Percentiles rank a stretch among this genome's conserved stretches.
phyloP scores from a whole-genome alignment of 2,329 filamentous ascomycete species.

The Hyphodiscus sp. region DNA sequence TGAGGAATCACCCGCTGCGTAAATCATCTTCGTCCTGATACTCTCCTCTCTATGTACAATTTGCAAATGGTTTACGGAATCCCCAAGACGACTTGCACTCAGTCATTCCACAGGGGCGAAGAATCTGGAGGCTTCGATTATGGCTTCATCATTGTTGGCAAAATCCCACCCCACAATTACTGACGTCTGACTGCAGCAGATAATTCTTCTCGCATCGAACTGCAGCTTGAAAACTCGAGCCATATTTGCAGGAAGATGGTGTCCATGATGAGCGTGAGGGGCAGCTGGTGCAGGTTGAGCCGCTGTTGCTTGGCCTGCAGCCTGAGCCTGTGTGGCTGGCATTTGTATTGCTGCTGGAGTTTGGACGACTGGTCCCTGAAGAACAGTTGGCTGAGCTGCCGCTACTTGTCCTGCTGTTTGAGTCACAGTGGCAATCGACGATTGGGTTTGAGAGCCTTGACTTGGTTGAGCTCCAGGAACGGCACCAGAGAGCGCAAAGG shows the following conservation, averaged over 20 bases:
- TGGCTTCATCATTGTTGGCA: conserved; percentile 74
- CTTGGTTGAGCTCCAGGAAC: background rate
- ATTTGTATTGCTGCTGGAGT: background rate
- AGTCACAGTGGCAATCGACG: conserved; percentile 1
- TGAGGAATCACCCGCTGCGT: background rate
- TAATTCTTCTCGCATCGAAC: conserved; percentile 86
- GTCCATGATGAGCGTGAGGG: background rate
- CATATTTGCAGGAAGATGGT: conserved; percentile 16
- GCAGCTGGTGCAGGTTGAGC: conserved; percentile 1
- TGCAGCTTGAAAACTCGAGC: conserved; percentile 86
- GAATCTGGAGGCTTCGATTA: conserved; percentile 71
- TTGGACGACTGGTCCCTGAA: background rate
- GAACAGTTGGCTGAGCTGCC: background rate
- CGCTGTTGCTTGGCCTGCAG: background rate
- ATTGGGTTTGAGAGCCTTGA: background rate
- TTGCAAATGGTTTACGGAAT: background rate
- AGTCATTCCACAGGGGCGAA: conserved; percentile 57
- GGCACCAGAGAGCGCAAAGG: conserved; percentile 1
- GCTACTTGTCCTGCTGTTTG: conserved; percentile 7
- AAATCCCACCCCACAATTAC: conserved; percentile 98
- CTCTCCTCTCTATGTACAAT: background rate
- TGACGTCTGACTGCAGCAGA: conserved; percentile 88
- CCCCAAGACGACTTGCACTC: background rate
- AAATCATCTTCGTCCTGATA: background rate
- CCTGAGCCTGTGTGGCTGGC: background rate